Evolutionary conservation across 1,284 basidiomycete genomes (phyloP), one percentile per base, ranked within the genome.

Genomic region (Xerocomus nothofagi): DNA sequence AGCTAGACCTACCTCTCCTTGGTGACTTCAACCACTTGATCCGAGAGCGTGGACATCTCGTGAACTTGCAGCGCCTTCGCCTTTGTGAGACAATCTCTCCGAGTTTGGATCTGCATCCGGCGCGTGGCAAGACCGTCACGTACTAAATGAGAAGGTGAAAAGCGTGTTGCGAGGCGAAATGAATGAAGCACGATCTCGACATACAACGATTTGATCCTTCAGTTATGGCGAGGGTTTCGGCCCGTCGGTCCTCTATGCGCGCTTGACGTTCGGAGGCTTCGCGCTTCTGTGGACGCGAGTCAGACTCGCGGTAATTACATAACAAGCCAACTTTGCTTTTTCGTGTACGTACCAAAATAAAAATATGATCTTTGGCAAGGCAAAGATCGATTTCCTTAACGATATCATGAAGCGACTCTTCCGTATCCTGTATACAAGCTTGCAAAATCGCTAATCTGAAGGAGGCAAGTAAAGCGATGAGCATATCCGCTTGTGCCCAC

Each of bases 391-490:
- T 80, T 51, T 78, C 77, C 18, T 58, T 62, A 15, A 83, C 69
- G 20, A 88, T 70, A 32, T 81, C 73, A 20, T 63, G 70, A 2
- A 91, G 73, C 7, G 81, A 84, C 33, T 69, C 68, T 58, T 83
- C 71, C n/a, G 82, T 84, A 58, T 91, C 89, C 29, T 73, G 61
- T 46, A 93, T 80, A 44, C 78, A 79, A 20, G 81, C 73, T 59
- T 91, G 88, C 27, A 91, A 65, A 46, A 79, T 83, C 33, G 82
- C 82, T 24, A 93, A 71, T 62, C 91, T 92, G 47, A 43, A 37
- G 21, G 17, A 39, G 11, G 12, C 20, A 23, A 52, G 42, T 44
- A 24, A 44, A 34, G 14, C 23, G 30, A 36, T 14, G 14, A 18
- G 10, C 27, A 51, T 49, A 37, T 56, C 42, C 31, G 45, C 46